Base-by-base conservation (phyloP, 2,329 filamentous ascomycete genomes). In the Pyrenophora graminea region DNA sequence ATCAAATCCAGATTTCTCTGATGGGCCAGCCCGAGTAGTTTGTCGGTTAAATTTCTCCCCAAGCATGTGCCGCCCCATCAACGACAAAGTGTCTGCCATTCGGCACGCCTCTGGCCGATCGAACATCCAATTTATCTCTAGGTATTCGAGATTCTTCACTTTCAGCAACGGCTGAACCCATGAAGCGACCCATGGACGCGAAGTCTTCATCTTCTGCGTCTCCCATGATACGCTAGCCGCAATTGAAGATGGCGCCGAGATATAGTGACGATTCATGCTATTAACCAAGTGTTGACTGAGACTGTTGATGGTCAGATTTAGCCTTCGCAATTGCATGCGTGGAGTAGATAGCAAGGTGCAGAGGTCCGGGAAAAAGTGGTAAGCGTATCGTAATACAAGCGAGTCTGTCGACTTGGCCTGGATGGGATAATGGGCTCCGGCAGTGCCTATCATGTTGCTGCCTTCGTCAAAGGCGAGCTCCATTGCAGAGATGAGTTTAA, bases 331-430 rank as follows among this genome's bases (percentile, higher is more conserved):
- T 10, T 51, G 43, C 37, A 64, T 51, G 8, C 48, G 37, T 13
- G 61, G 18, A n/a, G 56, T 61, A 1, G 62, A 62, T 2, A 68
- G 39, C 12, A 66, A 18, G 3, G 39, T 53, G 44, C 63, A 66
- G 2, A 68, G 58, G 25, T 64, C 53, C 6, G 51, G 55, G 34
- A 63, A 67, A 43, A 59, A 58, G 21, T 60, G 50, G 25, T 62
- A 66, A 21, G 53, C 55, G 46, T 58, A 57, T 19, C 58, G 57
- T 31, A 68, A 44, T 15, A 56, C 58, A 8, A 54, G 31, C 19
- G 47, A 62, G 37, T 58, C 58, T 6, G 58, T 61, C 15, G 57
- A 60, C 39, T 56, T 48, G 15, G 48, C 52, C 13, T 45, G 40
- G n/a, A 46, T 38, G 15, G 61, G 61, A 42, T 51, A 58, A 41